These are phyloP conservation scores for Dacryopinax spathularia DNA, from an alignment of 768 basidiomycete genomes.

Conservation along the genomic window DNA sequence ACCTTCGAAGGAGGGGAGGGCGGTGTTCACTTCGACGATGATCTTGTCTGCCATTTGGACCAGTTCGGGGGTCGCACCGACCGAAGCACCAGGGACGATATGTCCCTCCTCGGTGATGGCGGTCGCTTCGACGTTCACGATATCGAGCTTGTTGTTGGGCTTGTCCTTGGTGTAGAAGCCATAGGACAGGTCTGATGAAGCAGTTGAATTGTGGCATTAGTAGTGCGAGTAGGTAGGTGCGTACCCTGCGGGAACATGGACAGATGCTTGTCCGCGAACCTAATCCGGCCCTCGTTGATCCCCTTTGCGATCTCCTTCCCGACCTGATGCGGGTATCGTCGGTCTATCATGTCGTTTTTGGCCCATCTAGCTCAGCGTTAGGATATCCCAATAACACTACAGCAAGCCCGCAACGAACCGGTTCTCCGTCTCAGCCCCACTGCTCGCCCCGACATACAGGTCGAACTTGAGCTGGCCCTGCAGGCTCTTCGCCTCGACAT, in stretches of 20 bases:
- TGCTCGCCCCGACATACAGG: conserved; percentile 12
- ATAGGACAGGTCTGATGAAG: conserved; percentile 12
- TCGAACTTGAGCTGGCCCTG: conserved; percentile 19
- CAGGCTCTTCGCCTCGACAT: conserved; percentile 17
- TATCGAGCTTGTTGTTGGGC: conserved; percentile 19
- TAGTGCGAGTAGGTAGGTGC: background rate
- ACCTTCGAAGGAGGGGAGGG: conserved; percentile 17
- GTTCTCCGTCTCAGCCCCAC: background rate
- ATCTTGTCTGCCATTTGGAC: conserved; percentile 19
- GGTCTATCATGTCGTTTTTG: conserved; percentile 13
- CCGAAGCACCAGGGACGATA: conserved; percentile 19
- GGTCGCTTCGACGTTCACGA: conserved; percentile 19
- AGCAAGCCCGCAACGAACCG: background rate
- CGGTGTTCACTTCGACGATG: conserved; percentile 23
- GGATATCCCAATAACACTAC: background rate
- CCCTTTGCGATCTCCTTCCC: conserved; percentile 19
- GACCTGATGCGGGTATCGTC: conserved; percentile 19
- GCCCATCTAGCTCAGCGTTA: background rate
- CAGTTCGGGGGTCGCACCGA: conserved; percentile 22
- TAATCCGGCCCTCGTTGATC: conserved; percentile 18
- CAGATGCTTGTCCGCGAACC: conserved; percentile 18
- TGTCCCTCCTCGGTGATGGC: conserved; percentile 17
- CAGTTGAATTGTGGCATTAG: background rate
- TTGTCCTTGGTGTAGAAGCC: conserved; percentile 16
- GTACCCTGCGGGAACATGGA: conserved; percentile 14